Evolutionary conservation across 768 basidiomycete genomes (phyloP).

Genomic region (Lanmaoa pseudosensibilis): DNA sequence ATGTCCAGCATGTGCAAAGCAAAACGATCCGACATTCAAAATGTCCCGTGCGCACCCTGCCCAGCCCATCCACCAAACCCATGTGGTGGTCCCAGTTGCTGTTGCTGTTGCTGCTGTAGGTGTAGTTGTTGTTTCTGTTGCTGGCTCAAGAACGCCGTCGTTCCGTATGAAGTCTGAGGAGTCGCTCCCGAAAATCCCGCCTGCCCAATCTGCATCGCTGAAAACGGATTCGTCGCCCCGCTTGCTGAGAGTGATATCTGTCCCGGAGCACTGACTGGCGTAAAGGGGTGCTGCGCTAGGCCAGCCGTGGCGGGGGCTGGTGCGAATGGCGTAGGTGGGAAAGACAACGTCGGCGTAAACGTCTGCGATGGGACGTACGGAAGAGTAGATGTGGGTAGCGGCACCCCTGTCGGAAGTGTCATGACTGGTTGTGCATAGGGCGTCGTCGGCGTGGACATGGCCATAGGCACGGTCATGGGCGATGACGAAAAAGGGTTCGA

Average conservation of each 20-base stretch:
- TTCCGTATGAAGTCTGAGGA: slow-evolving; percentile 30
- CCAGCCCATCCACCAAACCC: slow-evolving; percentile 22
- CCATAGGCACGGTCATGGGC: neutral
- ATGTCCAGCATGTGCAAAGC: neutral
- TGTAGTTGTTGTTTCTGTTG: slow-evolving; percentile 12
- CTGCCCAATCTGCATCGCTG: slow-evolving; percentile 16
- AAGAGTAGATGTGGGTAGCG: slow-evolving; percentile 3
- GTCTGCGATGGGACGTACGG: neutral
- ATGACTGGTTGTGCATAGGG: slow-evolving; percentile 11
- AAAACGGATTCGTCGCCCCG: slow-evolving; percentile 18
- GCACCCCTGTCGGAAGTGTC: slow-evolving; percentile 1
- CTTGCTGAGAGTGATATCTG: slow-evolving; percentile 28
- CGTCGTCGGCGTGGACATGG: slow-evolving; percentile 9
- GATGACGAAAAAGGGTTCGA: slow-evolving; percentile 20
- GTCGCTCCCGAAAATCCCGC: slow-evolving; percentile 23
- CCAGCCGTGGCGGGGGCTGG: neutral
- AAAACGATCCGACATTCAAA: slow-evolving; percentile 4
- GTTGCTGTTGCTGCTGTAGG: slow-evolving; percentile 24
- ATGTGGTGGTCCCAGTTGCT: slow-evolving; percentile 12
- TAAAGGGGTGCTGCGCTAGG: slow-evolving; percentile 25
- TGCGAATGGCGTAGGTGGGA: slow-evolving; percentile 6
- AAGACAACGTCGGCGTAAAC: neutral
- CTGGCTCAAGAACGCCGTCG: slow-evolving; percentile 16
- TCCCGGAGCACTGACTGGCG: neutral
- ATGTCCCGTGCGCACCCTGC: slow-evolving; percentile 16